These are phyloP conservation scores for Pseudomonodictys pantanalensis DNA, from an alignment of 495 filamentous ascomycete species.

Conservation along the genomic window DNA sequence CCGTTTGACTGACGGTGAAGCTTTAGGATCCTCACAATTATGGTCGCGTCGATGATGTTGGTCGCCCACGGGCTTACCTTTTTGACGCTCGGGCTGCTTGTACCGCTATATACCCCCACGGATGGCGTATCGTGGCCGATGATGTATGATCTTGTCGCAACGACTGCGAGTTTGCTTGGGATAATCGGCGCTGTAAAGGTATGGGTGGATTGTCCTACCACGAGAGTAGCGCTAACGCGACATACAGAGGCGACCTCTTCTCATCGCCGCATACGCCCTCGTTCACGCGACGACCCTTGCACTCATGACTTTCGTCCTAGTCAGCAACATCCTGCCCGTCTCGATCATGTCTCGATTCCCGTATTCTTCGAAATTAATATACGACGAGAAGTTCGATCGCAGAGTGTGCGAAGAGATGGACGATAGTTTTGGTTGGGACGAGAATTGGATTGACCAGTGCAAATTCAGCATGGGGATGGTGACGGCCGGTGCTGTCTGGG, in stretches of 20 bases:
- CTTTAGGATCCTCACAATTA: no score
- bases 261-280: conserved; percentile 6
- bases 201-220: no score
- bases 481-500: conserved; percentile 6
- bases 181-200: conserved; percentile 23
- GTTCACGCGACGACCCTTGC: conserved; percentile 1
- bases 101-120: no score
- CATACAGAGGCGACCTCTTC: not conserved
- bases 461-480: not conserved
- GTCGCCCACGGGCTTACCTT: no score
- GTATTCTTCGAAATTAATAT: not conserved
- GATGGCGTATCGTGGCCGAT: not conserved
- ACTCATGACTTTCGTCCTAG: not conserved
- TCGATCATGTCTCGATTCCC: not conserved
- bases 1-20: no score
- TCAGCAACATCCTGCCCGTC: conserved; percentile 2
- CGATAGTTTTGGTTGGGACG: conserved; percentile 12
- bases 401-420: not conserved
- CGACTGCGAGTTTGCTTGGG: conserved; percentile 11
- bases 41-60: no score
- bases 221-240: not conserved
- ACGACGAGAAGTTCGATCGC: not conserved
- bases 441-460: conserved; percentile 9
- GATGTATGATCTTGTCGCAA: conserved; percentile 19
- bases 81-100: no score